Percentiles rank a stretch among this genome's conserved stretches.
Evolutionary conservation across 2,329 filamentous ascomycete genomes (phyloP).

Genomic region (Scorias spongiosa): DNA sequence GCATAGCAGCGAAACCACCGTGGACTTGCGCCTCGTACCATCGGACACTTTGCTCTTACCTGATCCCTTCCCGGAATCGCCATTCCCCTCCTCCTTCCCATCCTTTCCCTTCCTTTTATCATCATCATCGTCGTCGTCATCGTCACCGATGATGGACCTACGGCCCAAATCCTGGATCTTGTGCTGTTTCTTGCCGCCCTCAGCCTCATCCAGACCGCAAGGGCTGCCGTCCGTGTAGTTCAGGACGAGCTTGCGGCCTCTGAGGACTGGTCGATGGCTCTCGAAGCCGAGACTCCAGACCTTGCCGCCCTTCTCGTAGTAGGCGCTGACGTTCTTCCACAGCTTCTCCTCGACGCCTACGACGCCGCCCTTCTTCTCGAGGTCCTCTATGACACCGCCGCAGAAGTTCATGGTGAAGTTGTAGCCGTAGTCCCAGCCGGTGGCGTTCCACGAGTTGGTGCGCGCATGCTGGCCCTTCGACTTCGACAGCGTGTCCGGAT

Average conservation of each 20-base stretch:
- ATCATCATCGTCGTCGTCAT: slow-evolving; percentile 15
- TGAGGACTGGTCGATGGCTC: slow-evolving; percentile 37
- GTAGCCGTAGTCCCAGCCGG: slow-evolving; percentile 60
- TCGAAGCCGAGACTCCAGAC: slow-evolving; percentile 57
- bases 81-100: too few species aligned
- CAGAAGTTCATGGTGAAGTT: slow-evolving; percentile 82
- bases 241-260: slow-evolving; percentile 48
- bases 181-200: slow-evolving; percentile 11
- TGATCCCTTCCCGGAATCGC: slow-evolving; percentile 1
- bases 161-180: slow-evolving; percentile 11
- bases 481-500: slow-evolving; percentile 27
- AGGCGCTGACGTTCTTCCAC: slow-evolving; percentile 66
- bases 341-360: slow-evolving; percentile 45
- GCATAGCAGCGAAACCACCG: slow-evolving; percentile 85
- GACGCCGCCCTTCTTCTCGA: slow-evolving; percentile 36
- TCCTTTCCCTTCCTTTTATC: slow-evolving; percentile 9
- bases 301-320: slow-evolving; percentile 51
- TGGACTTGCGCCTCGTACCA: slow-evolving; percentile 55
- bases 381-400: slow-evolving; percentile 52
- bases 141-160: slow-evolving; percentile 25
- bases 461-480: slow-evolving; percentile 36
- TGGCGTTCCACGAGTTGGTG: slow-evolving; percentile 46
- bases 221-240: slow-evolving; percentile 37
- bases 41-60: slow-evolving; percentile 29
- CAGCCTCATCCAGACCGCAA: slow-evolving; percentile 21